Percentiles rank a stretch among this genome's conserved stretches.
These are phyloP conservation scores for Chytriomyces sp. DNA, from an alignment of 192 early-diverging fungal species.

Conservation along the genomic window DNA sequence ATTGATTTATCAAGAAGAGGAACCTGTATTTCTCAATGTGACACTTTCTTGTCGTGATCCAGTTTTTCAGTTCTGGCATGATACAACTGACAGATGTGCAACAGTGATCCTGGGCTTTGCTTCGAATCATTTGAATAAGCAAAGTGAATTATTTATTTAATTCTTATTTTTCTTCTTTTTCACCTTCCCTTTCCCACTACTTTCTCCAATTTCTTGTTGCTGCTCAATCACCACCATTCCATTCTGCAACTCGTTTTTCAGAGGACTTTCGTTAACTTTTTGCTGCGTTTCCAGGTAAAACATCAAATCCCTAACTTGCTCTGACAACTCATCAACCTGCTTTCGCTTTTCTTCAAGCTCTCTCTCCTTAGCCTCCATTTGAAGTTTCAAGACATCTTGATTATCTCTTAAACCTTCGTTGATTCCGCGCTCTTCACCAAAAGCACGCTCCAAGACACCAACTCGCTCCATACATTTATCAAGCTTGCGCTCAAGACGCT, in stretches of 20 bases:
- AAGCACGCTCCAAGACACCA: conserved; percentile 56
- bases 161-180: conserved; percentile 5
- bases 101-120: too few relatives aligned
- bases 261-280: conserved; percentile 43
- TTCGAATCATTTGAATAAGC: too few relatives aligned
- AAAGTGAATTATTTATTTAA: not conserved
- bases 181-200: not conserved
- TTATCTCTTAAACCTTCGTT: conserved; percentile 61
- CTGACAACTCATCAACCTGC: conserved; percentile 69
- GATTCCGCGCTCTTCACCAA: conserved; percentile 74
- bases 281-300: conserved; percentile 80
- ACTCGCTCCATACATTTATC: conserved; percentile 60
- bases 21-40: too few relatives aligned
- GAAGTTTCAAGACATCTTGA: conserved; percentile 59
- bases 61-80: too few relatives aligned
- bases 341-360: conserved; percentile 60
- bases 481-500: conserved; percentile 56
- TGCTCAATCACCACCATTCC: conserved; percentile 25
- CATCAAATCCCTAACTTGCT: conserved; percentile 91
- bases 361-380: conserved; percentile 58
- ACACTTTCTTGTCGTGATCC: too few relatives aligned
- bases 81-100: too few relatives aligned
- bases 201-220: not conserved
- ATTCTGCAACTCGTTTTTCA: conserved; percentile 31
- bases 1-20: too few relatives aligned